phyloP scores from a whole-genome alignment of 2,329 filamentous ascomycete species.

The Trichoderma koningii region DNA sequence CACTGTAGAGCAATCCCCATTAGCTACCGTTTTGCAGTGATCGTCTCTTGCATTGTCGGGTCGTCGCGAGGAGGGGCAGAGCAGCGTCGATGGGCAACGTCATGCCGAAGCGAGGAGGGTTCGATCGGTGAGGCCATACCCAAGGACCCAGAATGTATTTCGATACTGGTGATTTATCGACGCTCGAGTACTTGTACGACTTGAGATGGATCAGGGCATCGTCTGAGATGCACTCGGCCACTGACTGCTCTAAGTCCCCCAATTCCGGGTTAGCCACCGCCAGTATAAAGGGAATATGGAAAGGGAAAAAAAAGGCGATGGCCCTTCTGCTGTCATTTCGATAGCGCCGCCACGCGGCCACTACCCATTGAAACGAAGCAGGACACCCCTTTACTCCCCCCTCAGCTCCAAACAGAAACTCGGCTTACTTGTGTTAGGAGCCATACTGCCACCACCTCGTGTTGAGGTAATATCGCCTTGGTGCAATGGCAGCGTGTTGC shows the following conservation, averaged over 20 bases:
- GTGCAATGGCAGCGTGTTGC: slow-evolving; percentile 40
- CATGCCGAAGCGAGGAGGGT: slow-evolving; percentile 4
- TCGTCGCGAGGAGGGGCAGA: slow-evolving; percentile 5
- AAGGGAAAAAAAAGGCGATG: background rate
- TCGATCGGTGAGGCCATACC: slow-evolving; percentile 57
- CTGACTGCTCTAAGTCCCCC: slow-evolving; percentile 48
- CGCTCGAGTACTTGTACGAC: slow-evolving; percentile 94
- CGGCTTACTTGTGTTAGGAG: slow-evolving; percentile 40
- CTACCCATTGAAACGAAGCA: background rate
- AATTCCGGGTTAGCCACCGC: slow-evolving; percentile 12
- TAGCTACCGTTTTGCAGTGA: slow-evolving; percentile 13
- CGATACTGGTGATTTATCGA: slow-evolving; percentile 93
- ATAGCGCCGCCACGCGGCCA: slow-evolving; percentile 7
- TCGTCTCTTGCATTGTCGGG: background rate
- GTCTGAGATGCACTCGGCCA: slow-evolving; percentile 77
- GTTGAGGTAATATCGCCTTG: slow-evolving; percentile 34
- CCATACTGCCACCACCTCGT: slow-evolving; percentile 38
- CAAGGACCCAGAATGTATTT: slow-evolving; percentile 93
- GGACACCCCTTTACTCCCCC: background rate
- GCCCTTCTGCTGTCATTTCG: slow-evolving; percentile 22
- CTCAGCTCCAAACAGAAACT: background rate
- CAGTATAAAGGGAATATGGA: background rate
- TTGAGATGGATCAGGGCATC: slow-evolving; percentile 89
- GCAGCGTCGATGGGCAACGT: slow-evolving; percentile 7
- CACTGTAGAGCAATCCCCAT: slow-evolving; percentile 60